These are phyloP conservation scores for Auxenochlorella pyrenoidosa DNA, from an alignment of 139 green algal genomes.

Conservation along the genomic window DNA sequence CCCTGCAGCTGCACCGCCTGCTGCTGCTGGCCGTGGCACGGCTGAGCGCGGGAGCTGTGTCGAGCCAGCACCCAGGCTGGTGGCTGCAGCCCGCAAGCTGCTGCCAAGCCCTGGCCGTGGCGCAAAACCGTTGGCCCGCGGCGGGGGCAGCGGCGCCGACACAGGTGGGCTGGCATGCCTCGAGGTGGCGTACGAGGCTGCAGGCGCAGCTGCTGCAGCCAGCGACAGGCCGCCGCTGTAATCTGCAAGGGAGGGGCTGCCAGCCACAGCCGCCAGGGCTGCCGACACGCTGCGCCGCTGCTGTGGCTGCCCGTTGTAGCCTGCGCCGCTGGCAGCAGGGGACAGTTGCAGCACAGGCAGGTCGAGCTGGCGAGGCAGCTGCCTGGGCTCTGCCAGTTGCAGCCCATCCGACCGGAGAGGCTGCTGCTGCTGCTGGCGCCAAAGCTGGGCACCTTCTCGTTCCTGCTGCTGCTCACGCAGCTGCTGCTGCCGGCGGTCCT, in stretches of 20 bases:
- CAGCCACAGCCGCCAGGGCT: constrained; percentile 2
- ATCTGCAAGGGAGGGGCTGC: not conserved
- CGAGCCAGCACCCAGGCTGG: not conserved
- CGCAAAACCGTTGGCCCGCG: not conserved
- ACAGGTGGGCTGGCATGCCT: not conserved
- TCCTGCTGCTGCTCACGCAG: not conserved
- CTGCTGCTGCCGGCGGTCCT: not conserved
- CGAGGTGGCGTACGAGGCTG: not conserved
- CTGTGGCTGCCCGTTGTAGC: not conserved
- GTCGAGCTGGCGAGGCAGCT: not conserved
- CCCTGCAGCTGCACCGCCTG: not conserved
- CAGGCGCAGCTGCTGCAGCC: not conserved
- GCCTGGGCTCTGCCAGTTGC: not conserved
- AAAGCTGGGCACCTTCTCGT: not conserved
- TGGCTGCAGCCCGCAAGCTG: not conserved
- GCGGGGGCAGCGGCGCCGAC: not conserved
- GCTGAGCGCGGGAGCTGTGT: not conserved
- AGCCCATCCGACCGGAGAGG: not conserved
- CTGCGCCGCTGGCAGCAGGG: not conserved
- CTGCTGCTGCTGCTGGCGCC: not conserved
- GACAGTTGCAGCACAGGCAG: not conserved
- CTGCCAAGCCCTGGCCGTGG: not conserved
- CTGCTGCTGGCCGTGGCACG: not conserved
- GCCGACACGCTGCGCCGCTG: constrained; percentile 24
- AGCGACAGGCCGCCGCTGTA: not conserved